Conservation (phyloP, 371 early-diverging fungal genomes). For the Rhizopus stolonifer region DNA sequence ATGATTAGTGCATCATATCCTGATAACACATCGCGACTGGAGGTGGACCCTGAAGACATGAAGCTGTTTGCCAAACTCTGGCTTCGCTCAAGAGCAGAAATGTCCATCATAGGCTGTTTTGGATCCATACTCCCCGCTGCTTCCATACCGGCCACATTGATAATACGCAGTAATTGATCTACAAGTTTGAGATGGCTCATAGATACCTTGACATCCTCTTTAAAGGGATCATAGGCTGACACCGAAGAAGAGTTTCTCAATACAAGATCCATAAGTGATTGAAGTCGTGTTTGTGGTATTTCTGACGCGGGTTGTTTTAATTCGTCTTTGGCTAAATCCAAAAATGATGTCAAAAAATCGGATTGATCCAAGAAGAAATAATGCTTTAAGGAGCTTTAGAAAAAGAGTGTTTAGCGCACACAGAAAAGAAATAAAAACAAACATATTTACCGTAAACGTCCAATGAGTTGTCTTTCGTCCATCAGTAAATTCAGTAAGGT, state of each 20-base stretch:
- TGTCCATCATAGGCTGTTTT: neutral
- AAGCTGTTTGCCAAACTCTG: conserved; percentile 26
- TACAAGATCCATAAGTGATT: conserved; percentile 84
- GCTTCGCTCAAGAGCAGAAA: conserved; percentile 20
- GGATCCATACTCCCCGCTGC: conserved; percentile 1
- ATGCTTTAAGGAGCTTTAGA: conserved; percentile 79
- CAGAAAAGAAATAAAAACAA: neutral
- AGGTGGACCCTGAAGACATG: neutral
- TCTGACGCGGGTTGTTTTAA: conserved; percentile 66
- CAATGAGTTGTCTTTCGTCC: conserved; percentile 68
- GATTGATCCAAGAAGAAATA: conserved; percentile 91
- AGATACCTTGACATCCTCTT: conserved; percentile 80
- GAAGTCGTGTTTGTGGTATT: conserved; percentile 72
- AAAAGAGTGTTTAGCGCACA: neutral
- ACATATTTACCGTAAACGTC: conserved; percentile 65
- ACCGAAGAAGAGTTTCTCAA: conserved; percentile 85
- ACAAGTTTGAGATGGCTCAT: conserved; percentile 63
- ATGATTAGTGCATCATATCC: conserved; percentile 82
- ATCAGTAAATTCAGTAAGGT: conserved; percentile 68
- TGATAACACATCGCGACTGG: conserved; percentile 3
- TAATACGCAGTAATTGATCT: conserved; percentile 71
- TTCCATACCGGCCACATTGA: conserved; percentile 51
- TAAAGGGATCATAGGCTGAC: conserved; percentile 78
- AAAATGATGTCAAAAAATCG: conserved; percentile 91
- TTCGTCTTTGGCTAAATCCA: conserved; percentile 82